Evolutionary conservation across 2,329 filamentous ascomycete species (phyloP), one percentile per base, ranked within the genome.

Genomic region (Colletotrichum sp.): DNA sequence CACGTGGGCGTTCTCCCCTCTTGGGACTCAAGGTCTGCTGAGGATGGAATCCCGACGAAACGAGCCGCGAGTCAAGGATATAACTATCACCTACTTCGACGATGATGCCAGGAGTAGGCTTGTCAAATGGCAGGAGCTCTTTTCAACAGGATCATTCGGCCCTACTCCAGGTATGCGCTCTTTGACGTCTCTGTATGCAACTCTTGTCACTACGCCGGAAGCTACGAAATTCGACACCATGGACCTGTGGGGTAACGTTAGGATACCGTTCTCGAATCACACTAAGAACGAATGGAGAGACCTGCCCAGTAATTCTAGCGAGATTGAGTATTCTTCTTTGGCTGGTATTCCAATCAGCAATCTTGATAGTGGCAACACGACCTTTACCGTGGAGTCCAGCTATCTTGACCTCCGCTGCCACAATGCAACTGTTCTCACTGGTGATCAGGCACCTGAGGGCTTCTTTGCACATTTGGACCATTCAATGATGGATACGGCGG

Each of bases 201-300:
- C 78, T 8, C 72, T 79, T 13, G 28, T 82, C 7, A 67, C 79
- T n/a, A 76, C 79, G 9, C 79, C 81, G 2, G 62, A 69, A 2
- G 36, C 73, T 6, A 72, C 79, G 6, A 79, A 80, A 55, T 34
- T 55, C 5, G 72, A 76, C 24, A 73, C 64, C 18, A 78, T 79
- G 75, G 81, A 82, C 63, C 63, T 79, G 2, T 82, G 80, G 80
- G 81, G 80, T 4, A 82, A 83, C 62, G 77, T 80, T 55, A 82
- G 81, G 64, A 79, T 83, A 12, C 81, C 81, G 3, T 79, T 75
- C 28, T 74, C 75, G 44, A 32, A 34, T 21, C 62, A 39, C 18
- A 30, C 18, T 6, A 18, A 60, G 9, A 3, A 8, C 4, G 10
- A 16, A 5, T 73, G 71, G 64, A 8, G n/a, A 28, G 16, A 30